A percentile compares a stretch with the other conserved stretches of the same genome.
Evolutionary conservation across 1,284 basidiomycete species (phyloP).

Genomic region (Heterobasidion annosum): DNA sequence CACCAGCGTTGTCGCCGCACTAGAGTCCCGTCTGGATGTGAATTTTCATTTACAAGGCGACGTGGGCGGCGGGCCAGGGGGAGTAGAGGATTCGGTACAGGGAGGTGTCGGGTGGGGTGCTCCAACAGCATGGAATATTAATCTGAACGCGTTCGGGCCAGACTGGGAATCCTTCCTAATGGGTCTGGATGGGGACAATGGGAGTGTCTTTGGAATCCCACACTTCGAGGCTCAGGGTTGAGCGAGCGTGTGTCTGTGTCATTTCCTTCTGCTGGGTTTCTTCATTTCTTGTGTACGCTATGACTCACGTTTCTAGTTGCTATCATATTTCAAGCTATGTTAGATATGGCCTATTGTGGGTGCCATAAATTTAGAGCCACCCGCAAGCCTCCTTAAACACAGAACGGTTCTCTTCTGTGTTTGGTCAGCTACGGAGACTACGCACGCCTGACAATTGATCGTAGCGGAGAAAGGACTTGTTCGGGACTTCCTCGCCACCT

Average conservation of each 20-base stretch:
- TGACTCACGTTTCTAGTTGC: too few species aligned
- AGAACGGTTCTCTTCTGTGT: too few species aligned
- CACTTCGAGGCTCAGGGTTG: background rate
- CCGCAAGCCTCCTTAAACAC: too few species aligned
- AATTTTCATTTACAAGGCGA: background rate
- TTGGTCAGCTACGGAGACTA: too few species aligned
- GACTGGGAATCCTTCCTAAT: background rate
- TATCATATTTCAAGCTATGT: too few species aligned
- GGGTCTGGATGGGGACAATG: background rate
- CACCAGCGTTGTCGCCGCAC: background rate
- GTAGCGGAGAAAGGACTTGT: too few species aligned
- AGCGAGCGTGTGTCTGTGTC: background rate
- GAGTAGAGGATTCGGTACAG: background rate
- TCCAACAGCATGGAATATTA: background rate
- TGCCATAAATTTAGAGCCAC: too few species aligned
- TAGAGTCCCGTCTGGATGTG: background rate
- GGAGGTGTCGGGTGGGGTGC: background rate
- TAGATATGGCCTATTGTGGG: too few species aligned
- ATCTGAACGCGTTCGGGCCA: background rate
- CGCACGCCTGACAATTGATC: too few species aligned
- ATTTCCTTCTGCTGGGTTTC: background rate
- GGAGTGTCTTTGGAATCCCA: background rate
- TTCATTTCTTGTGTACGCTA: background rate
- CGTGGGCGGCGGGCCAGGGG: background rate
- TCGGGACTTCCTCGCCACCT: too few species aligned